Percentiles rank a stretch among this genome's conserved stretches.
Evolutionary conservation across 306 rosid species (phyloP).

Genomic region (Dryas octopetala): DNA sequence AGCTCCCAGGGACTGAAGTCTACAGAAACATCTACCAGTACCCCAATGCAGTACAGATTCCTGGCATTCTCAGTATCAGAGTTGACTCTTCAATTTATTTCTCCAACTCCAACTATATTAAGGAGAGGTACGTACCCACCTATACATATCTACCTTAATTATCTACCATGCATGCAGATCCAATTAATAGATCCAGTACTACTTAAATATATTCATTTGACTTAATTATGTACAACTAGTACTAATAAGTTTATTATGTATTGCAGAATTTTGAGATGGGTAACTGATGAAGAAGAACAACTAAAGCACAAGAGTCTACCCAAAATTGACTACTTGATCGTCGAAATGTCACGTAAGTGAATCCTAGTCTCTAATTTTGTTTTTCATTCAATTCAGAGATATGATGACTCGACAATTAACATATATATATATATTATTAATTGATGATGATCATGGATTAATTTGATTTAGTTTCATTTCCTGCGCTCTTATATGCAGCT

Average conservation of each 20-base stretch:
- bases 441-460: background rate
- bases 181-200: too few relatives aligned
- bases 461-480: background rate
- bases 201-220: background rate
- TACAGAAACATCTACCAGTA: conserved; percentile 73
- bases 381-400: too few relatives aligned
- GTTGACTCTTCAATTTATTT: conserved; percentile 91
- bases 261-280: conserved; percentile 74
- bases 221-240: background rate
- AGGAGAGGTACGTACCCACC: conserved; percentile 57
- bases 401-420: too few relatives aligned
- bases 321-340: conserved; percentile 37
- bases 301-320: conserved; percentile 26
- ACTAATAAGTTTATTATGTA: too few relatives aligned
- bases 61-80: conserved; percentile 62
- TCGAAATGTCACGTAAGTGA: conserved; percentile 86
- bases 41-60: conserved; percentile 53
- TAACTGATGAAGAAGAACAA: conserved; percentile 51
- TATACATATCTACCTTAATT: too few relatives aligned
- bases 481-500: conserved; percentile 40
- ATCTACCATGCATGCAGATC: too few relatives aligned
- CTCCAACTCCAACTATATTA: conserved; percentile 77
- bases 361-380: background rate
- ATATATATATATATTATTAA: background rate
- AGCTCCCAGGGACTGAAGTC: conserved; percentile 51